Evolutionary conservation across 108 stramenopile genomes (phyloP).

Genomic region (Fragilaria crotonensis): DNA sequence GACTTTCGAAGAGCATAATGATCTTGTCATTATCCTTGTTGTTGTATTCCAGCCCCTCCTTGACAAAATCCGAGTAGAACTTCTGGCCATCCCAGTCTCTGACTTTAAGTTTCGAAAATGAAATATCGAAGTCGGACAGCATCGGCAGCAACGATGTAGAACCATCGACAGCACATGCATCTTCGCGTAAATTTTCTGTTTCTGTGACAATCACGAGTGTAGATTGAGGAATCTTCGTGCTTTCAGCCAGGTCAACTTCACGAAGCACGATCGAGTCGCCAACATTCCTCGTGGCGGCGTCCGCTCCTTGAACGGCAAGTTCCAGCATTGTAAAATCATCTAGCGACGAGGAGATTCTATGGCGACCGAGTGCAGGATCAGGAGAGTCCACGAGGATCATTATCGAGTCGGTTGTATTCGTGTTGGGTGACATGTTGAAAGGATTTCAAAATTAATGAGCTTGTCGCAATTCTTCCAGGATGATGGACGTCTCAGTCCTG

Average conservation of each 20-base stretch:
- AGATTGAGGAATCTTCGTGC: constrained; percentile 8
- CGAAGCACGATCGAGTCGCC: background rate
- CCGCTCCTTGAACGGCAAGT: background rate
- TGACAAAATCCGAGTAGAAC: constrained; percentile 26
- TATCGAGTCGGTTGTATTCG: too few species aligned
- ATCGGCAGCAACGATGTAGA: background rate
- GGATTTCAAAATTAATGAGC: too few species aligned
- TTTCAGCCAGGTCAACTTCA: background rate
- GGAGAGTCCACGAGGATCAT: too few species aligned
- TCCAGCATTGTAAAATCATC: constrained; percentile 13
- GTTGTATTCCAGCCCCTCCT: constrained; percentile 19
- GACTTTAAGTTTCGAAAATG: constrained; percentile 10
- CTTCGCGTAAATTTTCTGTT: constrained; percentile 19
- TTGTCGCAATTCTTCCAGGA: too few species aligned
- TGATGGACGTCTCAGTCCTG: too few species aligned
- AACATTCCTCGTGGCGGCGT: background rate
- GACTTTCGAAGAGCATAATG: constrained; percentile 30
- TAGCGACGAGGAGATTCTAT: constrained; percentile 8
- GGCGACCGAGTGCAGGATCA: too few species aligned
- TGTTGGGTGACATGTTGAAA: too few species aligned
- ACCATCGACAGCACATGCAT: background rate
- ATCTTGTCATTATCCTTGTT: constrained; percentile 5
- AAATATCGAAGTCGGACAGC: constrained; percentile 4
- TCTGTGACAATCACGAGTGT: constrained; percentile 16
- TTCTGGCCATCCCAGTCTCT: constrained; percentile 15